Evolutionary conservation across 2,329 filamentous ascomycete species (phyloP).

Genomic region (Aureobasidium sp.): DNA sequence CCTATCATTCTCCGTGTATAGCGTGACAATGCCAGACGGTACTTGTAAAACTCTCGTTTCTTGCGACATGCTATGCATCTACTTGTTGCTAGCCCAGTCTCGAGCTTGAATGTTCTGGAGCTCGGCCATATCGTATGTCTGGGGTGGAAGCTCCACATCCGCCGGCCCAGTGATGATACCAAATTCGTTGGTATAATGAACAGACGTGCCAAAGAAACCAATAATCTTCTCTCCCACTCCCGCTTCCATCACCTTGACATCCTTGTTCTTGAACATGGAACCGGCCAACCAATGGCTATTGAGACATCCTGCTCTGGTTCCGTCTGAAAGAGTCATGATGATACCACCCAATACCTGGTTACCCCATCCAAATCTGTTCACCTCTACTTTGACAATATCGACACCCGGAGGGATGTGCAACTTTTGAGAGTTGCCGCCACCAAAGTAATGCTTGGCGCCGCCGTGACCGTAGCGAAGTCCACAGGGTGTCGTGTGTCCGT

Average conservation of each 20-base stretch:
- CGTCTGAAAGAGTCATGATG: conserved; percentile 26
- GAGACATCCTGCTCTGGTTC: conserved; percentile 25
- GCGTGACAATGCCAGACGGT: not conserved
- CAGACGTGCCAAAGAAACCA: conserved; percentile 39
- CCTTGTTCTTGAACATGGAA: not conserved
- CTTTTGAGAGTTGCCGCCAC: conserved; percentile 26
- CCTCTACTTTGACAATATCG: conserved; percentile 27
- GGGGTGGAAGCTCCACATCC: conserved; percentile 32
- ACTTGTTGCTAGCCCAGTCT: not conserved
- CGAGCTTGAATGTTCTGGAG: conserved; percentile 30
- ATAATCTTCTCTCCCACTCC: conserved; percentile 34
- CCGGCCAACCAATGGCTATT: conserved; percentile 18
- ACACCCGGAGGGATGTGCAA: conserved; percentile 24
- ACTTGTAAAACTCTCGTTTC: not conserved
- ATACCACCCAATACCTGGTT: conserved; percentile 23
- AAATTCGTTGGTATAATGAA: conserved; percentile 33
- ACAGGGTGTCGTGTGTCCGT: conserved; percentile 37
- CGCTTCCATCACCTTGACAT: conserved; percentile 25
- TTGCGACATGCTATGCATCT: not conserved
- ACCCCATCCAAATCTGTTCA: conserved; percentile 18
- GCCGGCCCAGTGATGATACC: conserved; percentile 41
- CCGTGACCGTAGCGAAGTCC: conserved; percentile 27
- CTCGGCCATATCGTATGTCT: conserved; percentile 36
- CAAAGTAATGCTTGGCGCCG: conserved; percentile 26
- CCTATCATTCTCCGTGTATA: not conserved